These are phyloP conservation scores for Mortierella claussenii DNA, from an alignment of 192 early-diverging fungal genomes.

Conservation along the genomic window DNA sequence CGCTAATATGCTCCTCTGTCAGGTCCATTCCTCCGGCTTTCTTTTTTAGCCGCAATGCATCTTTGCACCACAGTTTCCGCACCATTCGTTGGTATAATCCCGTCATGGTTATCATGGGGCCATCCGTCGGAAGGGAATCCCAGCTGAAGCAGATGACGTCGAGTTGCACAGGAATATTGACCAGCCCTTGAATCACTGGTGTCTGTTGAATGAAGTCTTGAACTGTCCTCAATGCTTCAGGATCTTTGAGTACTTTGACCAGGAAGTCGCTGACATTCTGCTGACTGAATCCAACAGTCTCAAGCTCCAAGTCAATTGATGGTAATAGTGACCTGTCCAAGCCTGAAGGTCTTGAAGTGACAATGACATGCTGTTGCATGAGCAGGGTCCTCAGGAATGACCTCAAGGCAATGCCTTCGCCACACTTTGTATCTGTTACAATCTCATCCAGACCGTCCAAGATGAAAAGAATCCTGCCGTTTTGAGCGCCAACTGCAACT, in stretches of 20 bases:
- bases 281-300: slow-evolving; percentile 15
- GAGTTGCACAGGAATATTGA: slow-evolving; percentile 29
- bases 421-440: neutral
- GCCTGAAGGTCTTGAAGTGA: slow-evolving; percentile 25
- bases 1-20: too few species aligned
- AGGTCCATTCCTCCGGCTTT: neutral
- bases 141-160: slow-evolving; percentile 31
- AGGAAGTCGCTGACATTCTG: slow-evolving; percentile 8
- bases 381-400: neutral
- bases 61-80: slow-evolving; percentile 17
- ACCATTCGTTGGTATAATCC: slow-evolving; percentile 14
- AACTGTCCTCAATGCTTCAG: slow-evolving; percentile 4
- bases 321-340: slow-evolving; percentile 1
- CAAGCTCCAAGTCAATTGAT: slow-evolving; percentile 10
- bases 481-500: neutral
- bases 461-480: slow-evolving; percentile 16
- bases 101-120: slow-evolving; percentile 4
- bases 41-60: slow-evolving; percentile 10
- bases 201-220: slow-evolving; percentile 20
- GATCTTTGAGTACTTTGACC: neutral
- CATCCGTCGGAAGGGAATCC: slow-evolving; percentile 13
- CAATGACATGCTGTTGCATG: slow-evolving; percentile 6
- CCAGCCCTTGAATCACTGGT: slow-evolving; percentile 12
- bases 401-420: neutral
- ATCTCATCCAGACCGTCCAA: slow-evolving; percentile 30